Base-by-base conservation (phyloP, 768 basidiomycete species). In the Suillus paluster region DNA sequence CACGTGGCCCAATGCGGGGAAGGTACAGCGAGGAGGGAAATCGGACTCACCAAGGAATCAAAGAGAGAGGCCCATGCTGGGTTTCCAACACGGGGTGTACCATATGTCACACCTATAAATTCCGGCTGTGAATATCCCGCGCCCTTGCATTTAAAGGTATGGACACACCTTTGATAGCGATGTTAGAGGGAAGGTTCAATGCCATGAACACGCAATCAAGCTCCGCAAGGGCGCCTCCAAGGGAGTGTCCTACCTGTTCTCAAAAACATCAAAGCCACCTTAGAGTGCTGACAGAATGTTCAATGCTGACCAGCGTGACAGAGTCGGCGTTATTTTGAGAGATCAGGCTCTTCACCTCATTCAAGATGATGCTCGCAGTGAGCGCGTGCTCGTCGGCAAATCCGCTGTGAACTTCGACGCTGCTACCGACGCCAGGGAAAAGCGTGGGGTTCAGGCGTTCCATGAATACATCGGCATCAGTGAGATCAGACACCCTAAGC, bases 171-270 rank as follows among this genome's bases (percentile, higher is more conserved):
- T 69, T 72, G 49, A 76, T 64, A 36, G 63, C 50, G 27, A 78
- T 76, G 33, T 65, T 64, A 17, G 77, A 64, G 3, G 83, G 82
- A n/a, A 86, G 72, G 63, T 83, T 80, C 60, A 84, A 70, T 0
- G 77, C 72, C 57, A 86, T 74, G 70, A 79, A 82, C 25, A 85
- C 64, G 17, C 83, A 79, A 52, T 83, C 80, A 12, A 86, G 80
- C 68, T 83, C 79, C 3, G 83, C 82, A 38, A 86, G 73, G 19
- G 83, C 83, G 41, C 81, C 84, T 41, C 84, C 83, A 17, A 85
- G 79, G 41, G 83, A 84, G 65, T 83, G 83, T 2, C 83, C 82
- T 36, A 84, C 71, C 80, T 62, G 19, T 21, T 42, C 50, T 19
- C 46, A 15, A 30, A 42, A 19, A 34, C 33, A 34, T n/a, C 23